Conservation (phyloP, 495 filamentous ascomycete species). For the Neurospora cerealis region DNA sequence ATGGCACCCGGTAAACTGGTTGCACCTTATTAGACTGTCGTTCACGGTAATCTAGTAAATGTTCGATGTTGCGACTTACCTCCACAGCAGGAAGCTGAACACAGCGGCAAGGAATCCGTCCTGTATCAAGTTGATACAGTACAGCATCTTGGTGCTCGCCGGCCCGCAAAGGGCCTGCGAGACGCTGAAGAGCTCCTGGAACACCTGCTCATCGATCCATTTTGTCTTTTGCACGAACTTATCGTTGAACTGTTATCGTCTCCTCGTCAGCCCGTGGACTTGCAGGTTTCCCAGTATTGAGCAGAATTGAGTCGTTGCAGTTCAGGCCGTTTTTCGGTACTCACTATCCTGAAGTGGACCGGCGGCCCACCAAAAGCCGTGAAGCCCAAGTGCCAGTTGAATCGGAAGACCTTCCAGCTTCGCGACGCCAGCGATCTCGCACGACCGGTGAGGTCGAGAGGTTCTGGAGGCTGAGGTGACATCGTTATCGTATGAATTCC, state of each 20-base stretch:
- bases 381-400: slow-evolving; percentile 59
- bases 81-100: slow-evolving; percentile 61
- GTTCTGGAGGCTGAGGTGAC: background rate
- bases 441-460: background rate
- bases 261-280: background rate
- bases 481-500: background rate
- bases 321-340: slow-evolving; percentile 1
- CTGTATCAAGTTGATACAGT: slow-evolving; percentile 60
- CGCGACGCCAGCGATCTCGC: slow-evolving; percentile 6
- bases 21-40: background rate
- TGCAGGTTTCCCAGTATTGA: background rate
- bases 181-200: slow-evolving; percentile 75
- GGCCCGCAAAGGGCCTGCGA: slow-evolving; percentile 70
- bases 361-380: slow-evolving; percentile 64
- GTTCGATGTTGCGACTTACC: slow-evolving; percentile 25
- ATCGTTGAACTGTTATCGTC: slow-evolving; percentile 37
- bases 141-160: slow-evolving; percentile 70
- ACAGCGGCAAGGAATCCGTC: slow-evolving; percentile 53
- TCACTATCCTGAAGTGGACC: slow-evolving; percentile 59
- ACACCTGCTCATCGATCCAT: slow-evolving; percentile 75
- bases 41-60: background rate
- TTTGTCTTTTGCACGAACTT: slow-evolving; percentile 54
- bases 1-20: slow-evolving; percentile 61
- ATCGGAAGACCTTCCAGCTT: slow-evolving; percentile 24
- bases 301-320: background rate